Evolutionary conservation across 1,284 basidiomycete species (phyloP), one percentile per base, ranked within the genome.

Genomic region (Boletus sp.): DNA sequence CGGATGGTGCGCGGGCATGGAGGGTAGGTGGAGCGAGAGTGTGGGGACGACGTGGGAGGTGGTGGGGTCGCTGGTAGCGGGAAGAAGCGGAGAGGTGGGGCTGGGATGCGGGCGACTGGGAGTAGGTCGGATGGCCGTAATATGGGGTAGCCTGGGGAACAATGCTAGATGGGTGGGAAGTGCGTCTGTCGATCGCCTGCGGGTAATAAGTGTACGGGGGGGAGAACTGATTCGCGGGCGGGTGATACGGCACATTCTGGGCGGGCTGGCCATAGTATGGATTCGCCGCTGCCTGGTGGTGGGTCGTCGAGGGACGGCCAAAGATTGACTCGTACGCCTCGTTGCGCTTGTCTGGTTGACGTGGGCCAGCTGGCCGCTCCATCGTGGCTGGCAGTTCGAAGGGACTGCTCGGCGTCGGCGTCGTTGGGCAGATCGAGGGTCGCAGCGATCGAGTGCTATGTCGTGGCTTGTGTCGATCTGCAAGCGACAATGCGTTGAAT

Each of bases 251-350:
- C 26, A 10, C 48, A 36, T 42, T 50, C 40, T 60, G 53, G 23
- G 44, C 32, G 22, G 54, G 53, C 17, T 62, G 63, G 9, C 19
- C 50, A 29, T 62, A 49, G 50, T 59, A 49, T 27, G 61, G 50
- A 41, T 50, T 52, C 44, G 52, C 62, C 43, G 53, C 51, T 27
- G 67, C 61, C 44, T 76, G 74, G 59, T 82, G 81, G 62, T 83
- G 81, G 32, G 71, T 58, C 35, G 73, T 68, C 51, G 77, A 78
- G 39, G 87, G 82, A 19, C 88, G 77, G 29, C 87, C 85, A 66
- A 91, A 91, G 67, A 91, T 89, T 60, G 82, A 80, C 66, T 89
- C 84, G 71, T 88, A 91, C 33, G 88, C 88, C 49, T 79, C 77
- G 64, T 78, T 72, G 48, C 86, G 82, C 63, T 87, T 87, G 72